A percentile compares a stretch with the other conserved stretches of the same genome.
Evolutionary conservation across 257 asterid genomes (phyloP).

Genomic region (Solanum bulbocastanum): DNA sequence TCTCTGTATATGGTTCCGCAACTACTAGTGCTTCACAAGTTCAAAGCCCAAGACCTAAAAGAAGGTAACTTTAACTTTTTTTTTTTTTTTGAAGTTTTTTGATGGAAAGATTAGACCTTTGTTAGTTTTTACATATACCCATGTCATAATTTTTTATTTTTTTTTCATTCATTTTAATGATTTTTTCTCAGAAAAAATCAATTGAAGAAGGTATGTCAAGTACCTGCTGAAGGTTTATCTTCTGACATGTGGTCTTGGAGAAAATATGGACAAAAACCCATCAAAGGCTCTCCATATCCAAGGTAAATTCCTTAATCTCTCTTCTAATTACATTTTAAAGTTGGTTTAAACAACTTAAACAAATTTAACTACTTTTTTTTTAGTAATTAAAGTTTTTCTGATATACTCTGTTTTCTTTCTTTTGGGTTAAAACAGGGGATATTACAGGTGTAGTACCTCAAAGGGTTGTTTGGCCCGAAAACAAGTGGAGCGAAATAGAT

Average conservation of each 20-base stretch:
- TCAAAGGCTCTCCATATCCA: slow-evolving; percentile 94
- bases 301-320: slow-evolving; percentile 24
- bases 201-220: slow-evolving; percentile 64
- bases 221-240: slow-evolving; percentile 69
- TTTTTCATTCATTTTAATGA: not conserved
- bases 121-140: not conserved
- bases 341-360: not conserved
- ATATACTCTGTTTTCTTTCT: not conserved
- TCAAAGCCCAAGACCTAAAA: slow-evolving; percentile 53
- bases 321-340: not conserved
- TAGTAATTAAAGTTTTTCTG: not conserved
- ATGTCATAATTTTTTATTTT: not conserved
- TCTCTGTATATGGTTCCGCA: slow-evolving; percentile 25
- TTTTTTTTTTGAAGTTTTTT: not conserved
- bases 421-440: slow-evolving; percentile 48
- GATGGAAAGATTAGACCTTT: not conserved
- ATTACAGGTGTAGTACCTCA: slow-evolving; percentile 89
- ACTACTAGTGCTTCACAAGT: slow-evolving; percentile 6
- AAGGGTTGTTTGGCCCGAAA: slow-evolving; percentile 89
- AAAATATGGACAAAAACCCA: slow-evolving; percentile 94
- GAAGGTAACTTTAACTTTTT: slow-evolving; percentile 36
- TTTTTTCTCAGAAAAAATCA: slow-evolving; percentile 49
- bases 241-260: slow-evolving; percentile 97
- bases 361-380: not conserved
- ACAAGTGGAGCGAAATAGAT: slow-evolving; percentile 93